Conservation (phyloP, 2,329 filamentous ascomycete genomes). For the Neocucurbitaria cava region DNA sequence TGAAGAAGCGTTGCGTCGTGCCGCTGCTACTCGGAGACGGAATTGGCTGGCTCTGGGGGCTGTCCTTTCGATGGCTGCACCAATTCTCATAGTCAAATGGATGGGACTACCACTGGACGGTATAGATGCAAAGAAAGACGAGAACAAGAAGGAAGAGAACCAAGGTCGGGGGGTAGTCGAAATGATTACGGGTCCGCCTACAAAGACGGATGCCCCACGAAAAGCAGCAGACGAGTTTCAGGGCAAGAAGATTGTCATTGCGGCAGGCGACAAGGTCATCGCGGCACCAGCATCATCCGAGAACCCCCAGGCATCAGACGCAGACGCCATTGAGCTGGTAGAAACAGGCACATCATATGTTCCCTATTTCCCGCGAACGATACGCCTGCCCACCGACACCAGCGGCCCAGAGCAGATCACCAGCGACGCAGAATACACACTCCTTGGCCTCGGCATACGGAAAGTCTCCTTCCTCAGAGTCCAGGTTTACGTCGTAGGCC, state of each 20-base stretch:
- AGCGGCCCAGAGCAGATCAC: conserved; percentile 27
- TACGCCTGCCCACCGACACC: conserved; percentile 64
- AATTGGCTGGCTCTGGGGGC: conserved; percentile 47
- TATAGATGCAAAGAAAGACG: conserved; percentile 23
- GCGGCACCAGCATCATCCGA: conserved; percentile 48
- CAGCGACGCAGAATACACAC: conserved; percentile 72
- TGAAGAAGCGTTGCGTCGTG: conserved; percentile 38
- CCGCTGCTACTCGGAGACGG: conserved; percentile 30
- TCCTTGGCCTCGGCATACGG: conserved; percentile 86
- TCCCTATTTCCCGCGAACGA: conserved; percentile 76
- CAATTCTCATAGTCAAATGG: conserved; percentile 44
- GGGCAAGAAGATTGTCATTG: conserved; percentile 64
- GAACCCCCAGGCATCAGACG: conserved; percentile 40
- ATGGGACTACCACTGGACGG: conserved; percentile 29
- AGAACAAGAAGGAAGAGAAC: conserved; percentile 30
- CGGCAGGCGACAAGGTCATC: conserved; percentile 68
- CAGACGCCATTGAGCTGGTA: conserved; percentile 74
- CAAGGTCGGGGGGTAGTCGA: conserved; percentile 33
- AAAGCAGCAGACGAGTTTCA: conserved; percentile 53
- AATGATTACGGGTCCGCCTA: conserved; percentile 32
- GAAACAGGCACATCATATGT: conserved; percentile 83
- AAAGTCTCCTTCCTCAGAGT: conserved; percentile 89
- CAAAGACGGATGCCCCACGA: conserved; percentile 37
- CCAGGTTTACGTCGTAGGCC: conserved; percentile 92
- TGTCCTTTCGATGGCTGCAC: conserved; percentile 46